Evolutionary conservation across 352 stramenopile genomes (phyloP).

Genomic region (Thalassiosira tumida): DNA sequence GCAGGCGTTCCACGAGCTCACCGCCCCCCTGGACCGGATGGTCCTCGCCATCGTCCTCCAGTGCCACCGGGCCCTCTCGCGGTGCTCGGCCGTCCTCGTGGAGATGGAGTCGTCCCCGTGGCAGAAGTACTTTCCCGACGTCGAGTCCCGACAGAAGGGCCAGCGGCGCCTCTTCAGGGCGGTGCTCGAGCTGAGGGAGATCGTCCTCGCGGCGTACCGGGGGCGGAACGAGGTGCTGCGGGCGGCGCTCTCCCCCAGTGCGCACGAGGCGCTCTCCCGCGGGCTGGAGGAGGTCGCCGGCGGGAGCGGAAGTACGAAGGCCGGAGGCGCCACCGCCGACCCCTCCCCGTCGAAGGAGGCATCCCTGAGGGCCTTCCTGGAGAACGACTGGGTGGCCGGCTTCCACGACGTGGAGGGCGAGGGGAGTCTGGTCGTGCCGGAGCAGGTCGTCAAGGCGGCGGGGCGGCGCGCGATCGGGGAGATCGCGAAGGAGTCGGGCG

Average conservation of each 20-base stretch:
- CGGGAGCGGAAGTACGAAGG: not conserved
- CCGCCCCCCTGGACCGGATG: slow-evolving; percentile 86
- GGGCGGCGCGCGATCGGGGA: slow-evolving; percentile 82
- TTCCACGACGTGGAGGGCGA: slow-evolving; percentile 84
- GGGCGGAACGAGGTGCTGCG: slow-evolving; percentile 85
- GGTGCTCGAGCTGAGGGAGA: slow-evolving; percentile 86
- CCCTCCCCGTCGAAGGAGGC: slow-evolving; percentile 76
- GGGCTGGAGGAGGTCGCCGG: slow-evolving; percentile 80
- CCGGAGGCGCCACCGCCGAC: not conserved
- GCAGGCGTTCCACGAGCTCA: slow-evolving; percentile 85
- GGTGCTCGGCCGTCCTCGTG: slow-evolving; percentile 85
- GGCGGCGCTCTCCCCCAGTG: slow-evolving; percentile 80
- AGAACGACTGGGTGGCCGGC: slow-evolving; percentile 83
- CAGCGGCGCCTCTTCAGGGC: slow-evolving; percentile 74
- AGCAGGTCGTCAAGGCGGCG: slow-evolving; percentile 83
- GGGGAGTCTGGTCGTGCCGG: slow-evolving; percentile 81
- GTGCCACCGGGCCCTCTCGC: slow-evolving; percentile 86
- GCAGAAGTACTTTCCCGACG: slow-evolving; percentile 85
- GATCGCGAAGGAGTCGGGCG: slow-evolving; percentile 79
- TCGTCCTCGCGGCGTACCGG: slow-evolving; percentile 85
- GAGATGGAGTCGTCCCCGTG: slow-evolving; percentile 86
- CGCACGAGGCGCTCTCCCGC: slow-evolving; percentile 82
- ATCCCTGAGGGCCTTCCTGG: slow-evolving; percentile 82
- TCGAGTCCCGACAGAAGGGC: slow-evolving; percentile 83
- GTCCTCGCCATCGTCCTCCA: slow-evolving; percentile 88